Conservation (phyloP, 179 eudicot species). For the Spergularia azorica region DNA sequence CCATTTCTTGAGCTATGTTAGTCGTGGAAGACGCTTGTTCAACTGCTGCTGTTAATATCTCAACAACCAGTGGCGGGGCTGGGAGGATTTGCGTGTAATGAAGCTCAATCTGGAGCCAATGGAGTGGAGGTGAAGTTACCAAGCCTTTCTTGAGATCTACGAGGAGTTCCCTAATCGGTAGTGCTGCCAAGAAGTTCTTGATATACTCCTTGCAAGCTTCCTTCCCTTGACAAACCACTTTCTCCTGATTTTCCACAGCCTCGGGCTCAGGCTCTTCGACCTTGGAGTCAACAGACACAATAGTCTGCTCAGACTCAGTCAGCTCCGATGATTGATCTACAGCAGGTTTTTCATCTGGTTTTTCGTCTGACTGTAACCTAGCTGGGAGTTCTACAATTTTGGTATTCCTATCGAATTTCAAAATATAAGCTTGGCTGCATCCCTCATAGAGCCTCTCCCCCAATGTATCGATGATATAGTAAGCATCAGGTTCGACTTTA, state of each 20-base stretch:
- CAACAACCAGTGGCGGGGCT: constrained; percentile 16
- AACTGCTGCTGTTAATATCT: background rate
- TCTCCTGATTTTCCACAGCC: constrained; percentile 25
- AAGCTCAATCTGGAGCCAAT: constrained; percentile 75
- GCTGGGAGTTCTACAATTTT: constrained; percentile 43
- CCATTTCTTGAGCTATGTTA: constrained; percentile 20
- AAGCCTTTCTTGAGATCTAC: constrained; percentile 77
- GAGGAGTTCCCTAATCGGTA: constrained; percentile 71
- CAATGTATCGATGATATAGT: constrained; percentile 75
- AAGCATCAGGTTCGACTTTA: constrained; percentile 70
- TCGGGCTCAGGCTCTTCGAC: constrained; percentile 6
- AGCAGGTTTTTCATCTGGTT: constrained; percentile 37
- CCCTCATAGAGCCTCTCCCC: constrained; percentile 93
- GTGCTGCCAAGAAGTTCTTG: constrained; percentile 79
- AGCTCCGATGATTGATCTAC: constrained; percentile 25
- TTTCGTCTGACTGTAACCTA: constrained; percentile 37
- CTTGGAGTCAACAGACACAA: constrained; percentile 18
- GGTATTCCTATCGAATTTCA: constrained; percentile 66
- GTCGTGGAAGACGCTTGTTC: constrained; percentile 20
- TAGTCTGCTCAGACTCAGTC: constrained; percentile 25
- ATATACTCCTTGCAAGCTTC: constrained; percentile 82
- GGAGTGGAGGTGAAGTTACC: constrained; percentile 61
- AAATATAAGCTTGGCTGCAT: constrained; percentile 75
- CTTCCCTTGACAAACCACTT: constrained; percentile 59
- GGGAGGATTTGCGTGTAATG: constrained; percentile 53